Evolutionary conservation across 23 red algal species (phyloP), one percentile per base, ranked within the genome.

Genomic region (Gracilaria caudata): DNA sequence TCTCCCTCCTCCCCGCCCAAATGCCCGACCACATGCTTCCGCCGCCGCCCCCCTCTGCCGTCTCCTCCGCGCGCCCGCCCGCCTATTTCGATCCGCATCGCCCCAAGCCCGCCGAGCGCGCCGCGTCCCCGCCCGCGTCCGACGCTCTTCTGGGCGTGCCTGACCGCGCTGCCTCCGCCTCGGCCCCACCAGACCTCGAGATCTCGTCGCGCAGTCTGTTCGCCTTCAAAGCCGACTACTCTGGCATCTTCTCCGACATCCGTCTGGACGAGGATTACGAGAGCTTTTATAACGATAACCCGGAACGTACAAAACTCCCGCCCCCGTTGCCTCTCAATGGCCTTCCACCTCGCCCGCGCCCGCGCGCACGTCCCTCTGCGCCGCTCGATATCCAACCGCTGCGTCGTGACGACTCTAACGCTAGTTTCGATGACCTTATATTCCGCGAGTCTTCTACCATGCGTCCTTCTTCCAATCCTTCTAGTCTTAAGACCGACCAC

Each of bases 361-460:
- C 76, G 46, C 77, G 51, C 23, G 38, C 24, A 0, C 77, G 77
- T 49, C 77, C 77, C 51, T 80, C 77, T 34, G 34, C 56, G 6
- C 51, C 77, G 44, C 51, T 60, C 77, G 77, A 63, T 21, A 57
- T 57, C 6, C 38, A 49, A 24, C 56, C 63, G 9, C 89, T 92
- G 35, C 79, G 79, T 40, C 89, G 89, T 28, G 81, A 78, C 51
- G 79, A 92, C 57, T 78, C 79, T 14, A 64, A 84, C 49, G 79
- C 78, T 34, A 82, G 75, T 34, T 93, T 98, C 47, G 96, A 98
- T 44, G 91, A 98, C 73, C 88, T 98, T 44, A 98, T 98, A 41
- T 98, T 90, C 84, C 90, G 89, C 17, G 95, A 98, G 64, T 90
- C 90, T 51, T 75, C 78, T 20, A 80, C 92, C 55, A 90, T 93